Percentiles rank a stretch among this genome's conserved stretches.
Evolutionary conservation across 2,329 filamentous ascomycete genomes (phyloP).

Genomic region (Claviceps quebecensis): DNA sequence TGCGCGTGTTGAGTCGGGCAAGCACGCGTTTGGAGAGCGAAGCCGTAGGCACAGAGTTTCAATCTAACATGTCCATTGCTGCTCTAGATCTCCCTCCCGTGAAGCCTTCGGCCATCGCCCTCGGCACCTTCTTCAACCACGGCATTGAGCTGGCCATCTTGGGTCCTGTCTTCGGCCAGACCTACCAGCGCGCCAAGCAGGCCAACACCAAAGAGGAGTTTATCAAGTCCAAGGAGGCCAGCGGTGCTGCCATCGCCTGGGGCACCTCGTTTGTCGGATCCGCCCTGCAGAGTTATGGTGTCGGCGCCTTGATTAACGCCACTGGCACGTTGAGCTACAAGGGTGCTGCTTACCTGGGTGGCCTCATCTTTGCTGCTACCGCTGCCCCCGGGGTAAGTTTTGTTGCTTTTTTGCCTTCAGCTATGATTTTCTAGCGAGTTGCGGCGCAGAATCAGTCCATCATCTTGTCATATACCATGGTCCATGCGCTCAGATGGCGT

Average conservation of each 20-base stretch:
- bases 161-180: constrained; percentile 80
- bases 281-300: constrained; percentile 76
- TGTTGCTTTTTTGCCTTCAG: background rate
- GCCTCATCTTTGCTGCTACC: constrained; percentile 81
- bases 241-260: constrained; percentile 75
- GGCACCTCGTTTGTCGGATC: constrained; percentile 82
- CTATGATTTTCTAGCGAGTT: background rate
- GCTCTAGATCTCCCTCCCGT: constrained; percentile 56
- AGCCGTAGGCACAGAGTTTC: background rate
- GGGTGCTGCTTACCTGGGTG: constrained; percentile 86
- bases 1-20: background rate
- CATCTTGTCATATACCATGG: background rate
- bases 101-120: constrained; percentile 94
- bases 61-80: background rate
- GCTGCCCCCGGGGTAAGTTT: constrained; percentile 65
- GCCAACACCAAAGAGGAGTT: constrained; percentile 96
- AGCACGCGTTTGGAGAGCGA: background rate
- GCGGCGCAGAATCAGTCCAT: background rate
- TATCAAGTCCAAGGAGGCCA: constrained; percentile 81
- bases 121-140: constrained; percentile 94
- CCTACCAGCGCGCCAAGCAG: constrained; percentile 81
- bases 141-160: constrained; percentile 77
- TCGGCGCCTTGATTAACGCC: constrained; percentile 83
- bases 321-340: constrained; percentile 94
- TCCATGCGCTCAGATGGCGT: background rate